A percentile compares a stretch with the other conserved stretches of the same genome.
These are phyloP conservation scores for Metschnikowia anglica DNA, from an alignment of 805 yeast genomes.

Conservation along the genomic window DNA sequence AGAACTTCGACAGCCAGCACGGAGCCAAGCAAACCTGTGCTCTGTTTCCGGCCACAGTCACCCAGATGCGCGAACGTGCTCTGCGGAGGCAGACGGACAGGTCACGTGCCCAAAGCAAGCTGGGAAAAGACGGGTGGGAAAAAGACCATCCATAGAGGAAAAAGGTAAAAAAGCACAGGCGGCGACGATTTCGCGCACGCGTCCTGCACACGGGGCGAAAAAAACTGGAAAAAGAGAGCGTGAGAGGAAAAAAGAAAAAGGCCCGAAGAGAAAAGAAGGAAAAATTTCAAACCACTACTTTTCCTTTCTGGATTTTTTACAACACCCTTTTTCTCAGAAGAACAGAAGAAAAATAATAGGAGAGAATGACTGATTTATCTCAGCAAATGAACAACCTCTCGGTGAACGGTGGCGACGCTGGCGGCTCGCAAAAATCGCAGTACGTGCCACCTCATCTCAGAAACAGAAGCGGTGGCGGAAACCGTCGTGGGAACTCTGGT, in stretches of 20 bases:
- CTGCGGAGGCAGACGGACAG: too few relatives aligned
- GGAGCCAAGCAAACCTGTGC: too few relatives aligned
- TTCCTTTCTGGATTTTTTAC: constrained; percentile 7
- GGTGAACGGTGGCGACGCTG: constrained; percentile 39
- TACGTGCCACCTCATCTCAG: constrained; percentile 37
- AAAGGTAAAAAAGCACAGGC: background rate
- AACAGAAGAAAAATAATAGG: background rate
- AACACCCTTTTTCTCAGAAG: constrained; percentile 7
- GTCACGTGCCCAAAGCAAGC: too few relatives aligned
- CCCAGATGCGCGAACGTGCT: too few relatives aligned
- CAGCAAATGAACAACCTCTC: constrained; percentile 57
- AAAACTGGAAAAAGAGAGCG: background rate
- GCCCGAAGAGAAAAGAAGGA: background rate
- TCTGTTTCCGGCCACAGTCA: too few relatives aligned
- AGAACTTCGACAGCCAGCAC: too few relatives aligned
- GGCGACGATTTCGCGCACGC: background rate
- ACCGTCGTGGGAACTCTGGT: constrained; percentile 33
- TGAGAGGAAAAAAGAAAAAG: constrained; percentile 3
- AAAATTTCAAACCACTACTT: too few relatives aligned
- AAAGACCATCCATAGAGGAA: background rate
- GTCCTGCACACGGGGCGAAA: constrained; percentile 2
- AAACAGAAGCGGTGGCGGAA: constrained; percentile 32
- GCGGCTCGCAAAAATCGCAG: constrained; percentile 22
- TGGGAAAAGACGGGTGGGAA: background rate
- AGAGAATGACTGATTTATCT: constrained; percentile 57